Base-by-base conservation (phyloP, 208 protist genomes). In the Crithidia brevicula region DNA sequence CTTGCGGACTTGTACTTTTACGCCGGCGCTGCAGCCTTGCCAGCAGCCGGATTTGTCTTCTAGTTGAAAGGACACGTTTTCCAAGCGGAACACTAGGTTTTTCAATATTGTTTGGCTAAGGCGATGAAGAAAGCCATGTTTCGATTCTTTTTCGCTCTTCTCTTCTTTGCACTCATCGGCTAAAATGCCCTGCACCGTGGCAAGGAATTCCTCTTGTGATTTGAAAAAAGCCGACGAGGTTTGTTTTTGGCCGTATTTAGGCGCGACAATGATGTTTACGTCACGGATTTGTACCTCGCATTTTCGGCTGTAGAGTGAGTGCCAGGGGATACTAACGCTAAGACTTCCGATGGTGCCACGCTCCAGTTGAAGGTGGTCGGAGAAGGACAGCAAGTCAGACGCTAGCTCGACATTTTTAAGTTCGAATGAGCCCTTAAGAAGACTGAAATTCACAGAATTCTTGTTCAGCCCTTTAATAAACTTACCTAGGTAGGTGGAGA, bases 71-170 rank as follows among this genome's bases (percentile, higher is more conserved):
- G 72, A 62, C 20, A 81, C 45, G 42, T 87, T 82, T 45, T 87
- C 76, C 9, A 93, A 27, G 11, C 65, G 60, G 43, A 93, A 70
- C 13, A 47, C 53, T 36, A 87, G 62, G 69, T 93, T 90, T 13
- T 82, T 82, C 18, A 93, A 67, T 66, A 93, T 80, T 4, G 68
- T 73, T n/a, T 83, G 63, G 34, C 83, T 82, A 31, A 93, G 82
- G 15, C 84, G 67, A 22, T 75, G 51, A 50, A 89, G 67, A 56
- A 89, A 83, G 1, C 77, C 72, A 30, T 63, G 30, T 23, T 78
- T 75, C 4, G 63, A 28, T 27, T 62, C 33, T 2, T 64, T 67
- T 46, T 68, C 69, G 11, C n/a, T 27, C 45, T 52, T 69, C 16
- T 79, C 64, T 1, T 42, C n/a, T 31, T 64, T 82, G 8, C 30